Evolutionary conservation across 495 filamentous ascomycete genomes (phyloP), one percentile per base, ranked within the genome.

Genomic region (Evansstolkia leycettana): DNA sequence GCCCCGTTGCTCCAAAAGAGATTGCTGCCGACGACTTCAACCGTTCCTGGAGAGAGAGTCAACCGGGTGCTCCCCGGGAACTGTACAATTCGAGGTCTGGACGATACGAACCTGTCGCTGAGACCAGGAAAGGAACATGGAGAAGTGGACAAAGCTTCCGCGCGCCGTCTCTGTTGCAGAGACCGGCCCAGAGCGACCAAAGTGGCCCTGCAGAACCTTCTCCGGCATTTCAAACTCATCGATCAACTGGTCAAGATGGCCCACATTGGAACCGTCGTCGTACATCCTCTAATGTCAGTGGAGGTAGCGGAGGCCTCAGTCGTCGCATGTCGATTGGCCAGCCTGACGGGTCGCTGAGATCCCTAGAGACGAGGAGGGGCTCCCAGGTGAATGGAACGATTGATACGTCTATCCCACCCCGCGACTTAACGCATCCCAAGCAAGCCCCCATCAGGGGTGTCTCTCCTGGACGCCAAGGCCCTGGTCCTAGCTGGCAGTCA

Each of bases 11-110:
- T 26, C 68, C 79, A 3, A 83, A 84, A 50, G 87, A 96, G 54
- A 90, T 95, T 46, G 84, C 85, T 7, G 85, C 89, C 4, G 90
- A 96, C 52, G 86, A 93, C 44, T 96, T 95, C 51, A 92, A 83
- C 50, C 74, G 92, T 37, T 72, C 76, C 14, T 92, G 83, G 79
- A 72, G 81, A 45, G 87, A 93, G 28, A 64, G 68, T 11, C 67
- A 78, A 28, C 65, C 73, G 7, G 72, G 64, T 14, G 63, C 62
- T 18, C 75, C 75, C 37, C 68, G 80, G 39, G 86, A 95, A 52
- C 69, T 99, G 0, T 99, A 75, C 55, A 94, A 96, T 54, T 93
- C 90, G 7, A 80, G 92, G 26, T 94, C 85, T 30, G 90, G 92
- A 15, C 79, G 85, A 28, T 92, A 94, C 46, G 90, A 99, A 48